A percentile compares a stretch with the other conserved stretches of the same genome.
Conservation (phyloP, 2,329 filamentous ascomycete species). For the Beauveria australis region DNA sequence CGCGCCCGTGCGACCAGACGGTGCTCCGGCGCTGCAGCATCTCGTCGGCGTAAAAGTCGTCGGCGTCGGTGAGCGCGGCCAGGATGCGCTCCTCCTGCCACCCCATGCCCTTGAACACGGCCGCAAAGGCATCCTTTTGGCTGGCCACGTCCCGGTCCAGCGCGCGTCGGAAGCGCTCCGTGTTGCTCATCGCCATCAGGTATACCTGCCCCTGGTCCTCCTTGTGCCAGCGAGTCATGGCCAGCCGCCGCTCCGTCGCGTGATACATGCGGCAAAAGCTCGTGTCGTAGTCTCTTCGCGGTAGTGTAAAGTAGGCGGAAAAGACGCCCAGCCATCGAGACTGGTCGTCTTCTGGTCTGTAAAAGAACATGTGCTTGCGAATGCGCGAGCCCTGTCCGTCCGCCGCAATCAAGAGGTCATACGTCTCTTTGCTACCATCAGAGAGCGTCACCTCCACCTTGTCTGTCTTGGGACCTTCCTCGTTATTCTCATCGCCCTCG, state of each 20-base stretch:
- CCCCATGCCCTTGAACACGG: constrained; percentile 4
- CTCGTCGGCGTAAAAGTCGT: constrained; percentile 10
- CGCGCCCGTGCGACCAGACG: constrained; percentile 1
- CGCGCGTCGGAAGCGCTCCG: constrained; percentile 4
- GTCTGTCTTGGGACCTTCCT: constrained; percentile 21
- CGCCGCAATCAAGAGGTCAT: constrained; percentile 45
- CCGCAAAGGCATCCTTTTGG: constrained; percentile 6
- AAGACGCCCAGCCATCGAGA: constrained; percentile 6
- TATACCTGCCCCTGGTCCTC: constrained; percentile 1
- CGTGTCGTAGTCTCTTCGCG: constrained; percentile 8
- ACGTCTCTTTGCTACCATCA: constrained; percentile 32
- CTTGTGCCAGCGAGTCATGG: constrained; percentile 8
- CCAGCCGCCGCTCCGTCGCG: constrained; percentile 4
- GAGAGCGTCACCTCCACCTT: constrained; percentile 25
- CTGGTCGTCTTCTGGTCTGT: not conserved
- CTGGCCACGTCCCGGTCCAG: constrained; percentile 1
- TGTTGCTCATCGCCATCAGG: constrained; percentile 9
- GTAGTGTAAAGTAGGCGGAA: constrained; percentile 5
- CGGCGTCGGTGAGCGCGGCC: constrained; percentile 4
- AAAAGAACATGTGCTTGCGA: constrained; percentile 12
- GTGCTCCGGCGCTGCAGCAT: constrained; percentile 5
- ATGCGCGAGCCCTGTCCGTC: constrained; percentile 34
- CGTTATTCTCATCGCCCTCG: constrained; percentile 13
- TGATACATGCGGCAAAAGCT: constrained; percentile 10
- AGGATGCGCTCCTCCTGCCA: constrained; percentile 8